These are phyloP conservation scores for Backusella liffmaniae DNA, from an alignment of 192 early-diverging fungal species.

Conservation along the genomic window DNA sequence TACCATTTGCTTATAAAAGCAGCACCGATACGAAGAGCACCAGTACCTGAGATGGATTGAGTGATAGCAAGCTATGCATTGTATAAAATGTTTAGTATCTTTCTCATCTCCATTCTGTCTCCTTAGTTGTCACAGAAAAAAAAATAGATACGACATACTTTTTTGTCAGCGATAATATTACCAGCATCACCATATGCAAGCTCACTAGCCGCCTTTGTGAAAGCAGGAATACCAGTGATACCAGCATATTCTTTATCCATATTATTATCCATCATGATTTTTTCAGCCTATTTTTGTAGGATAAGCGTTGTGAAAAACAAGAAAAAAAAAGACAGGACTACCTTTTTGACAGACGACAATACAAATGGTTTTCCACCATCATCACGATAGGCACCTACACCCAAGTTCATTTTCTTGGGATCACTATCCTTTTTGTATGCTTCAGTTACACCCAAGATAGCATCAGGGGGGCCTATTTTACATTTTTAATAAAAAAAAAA, in stretches of 20 bases:
- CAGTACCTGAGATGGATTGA: conserved; percentile 97
- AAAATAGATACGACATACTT: conserved; percentile 48
- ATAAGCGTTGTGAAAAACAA: neutral
- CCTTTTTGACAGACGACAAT: conserved; percentile 82
- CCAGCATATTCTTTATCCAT: conserved; percentile 96
- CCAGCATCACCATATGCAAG: conserved; percentile 84
- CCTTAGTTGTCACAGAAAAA: neutral
- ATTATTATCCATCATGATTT: conserved; percentile 56
- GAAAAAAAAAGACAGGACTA: conserved; percentile 13
- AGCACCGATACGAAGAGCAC: conserved; percentile 90
- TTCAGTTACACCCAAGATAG: conserved; percentile 87
- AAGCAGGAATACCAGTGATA: conserved; percentile 87
- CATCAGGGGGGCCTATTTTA: conserved; percentile 64
- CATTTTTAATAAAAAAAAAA: neutral
- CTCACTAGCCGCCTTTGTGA: conserved; percentile 78
- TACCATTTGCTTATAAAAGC: conserved; percentile 84
- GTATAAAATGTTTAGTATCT: neutral
- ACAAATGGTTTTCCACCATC: conserved; percentile 93
- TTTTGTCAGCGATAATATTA: conserved; percentile 60
- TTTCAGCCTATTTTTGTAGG: conserved; percentile 64
- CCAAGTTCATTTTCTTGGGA: conserved; percentile 95
- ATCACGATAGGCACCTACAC: conserved; percentile 96
- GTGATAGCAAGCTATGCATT: conserved; percentile 64
- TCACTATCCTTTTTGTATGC: conserved; percentile 91
- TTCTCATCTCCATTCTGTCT: neutral